Evolutionary conservation across 176 grass and related monocot species (phyloP), one percentile per base, ranked within the genome.

Genomic region (Zoysia japonica): DNA sequence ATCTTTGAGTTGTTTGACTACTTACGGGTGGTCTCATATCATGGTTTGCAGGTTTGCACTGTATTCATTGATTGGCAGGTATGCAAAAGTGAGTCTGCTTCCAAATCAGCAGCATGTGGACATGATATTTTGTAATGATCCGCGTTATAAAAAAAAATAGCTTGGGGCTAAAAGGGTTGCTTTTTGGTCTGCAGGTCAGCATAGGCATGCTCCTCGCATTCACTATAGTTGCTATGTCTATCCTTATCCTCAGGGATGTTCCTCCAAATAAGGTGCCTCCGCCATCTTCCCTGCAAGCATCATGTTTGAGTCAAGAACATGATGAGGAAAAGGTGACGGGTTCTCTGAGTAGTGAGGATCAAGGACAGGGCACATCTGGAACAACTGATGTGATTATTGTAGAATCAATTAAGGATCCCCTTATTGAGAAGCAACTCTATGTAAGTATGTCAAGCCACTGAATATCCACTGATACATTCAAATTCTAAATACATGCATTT

Each of bases 141-240:
- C n/a, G n/a, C n/a, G n/a, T n/a, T n/a, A n/a, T n/a, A n/a, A n/a
- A n/a, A n/a, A n/a, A n/a, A n/a, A n/a, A n/a, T n/a, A n/a, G n/a
- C n/a, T n/a, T n/a, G n/a, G n/a, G n/a, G n/a, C n/a, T n/a, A n/a
- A n/a, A n/a, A n/a, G n/a, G n/a, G n/a, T n/a, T n/a, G n/a, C n/a
- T n/a, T n/a, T n/a, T n/a, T n/a, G n/a, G n/a, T n/a, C 92, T 76
- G 81, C 84, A 94, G 92, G 92, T 94, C 78, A 94, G 92, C 61
- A 84, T 94, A 57, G 92, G 92, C 72, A 94, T 89, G 4, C 88
- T 94, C 72, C 86, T 91, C 14, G 92, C 92, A 0, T 94, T 91
- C 80, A 94, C 89, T 28, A 80, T 82, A 17, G 92, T 94, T 71
- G 89, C 89, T 12, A 67, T 94, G 15, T 92, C 92, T 67, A 94